Evolutionary conservation across 192 early-diverging fungal genomes (phyloP).

Genomic region (Backusella morwellensis): DNA sequence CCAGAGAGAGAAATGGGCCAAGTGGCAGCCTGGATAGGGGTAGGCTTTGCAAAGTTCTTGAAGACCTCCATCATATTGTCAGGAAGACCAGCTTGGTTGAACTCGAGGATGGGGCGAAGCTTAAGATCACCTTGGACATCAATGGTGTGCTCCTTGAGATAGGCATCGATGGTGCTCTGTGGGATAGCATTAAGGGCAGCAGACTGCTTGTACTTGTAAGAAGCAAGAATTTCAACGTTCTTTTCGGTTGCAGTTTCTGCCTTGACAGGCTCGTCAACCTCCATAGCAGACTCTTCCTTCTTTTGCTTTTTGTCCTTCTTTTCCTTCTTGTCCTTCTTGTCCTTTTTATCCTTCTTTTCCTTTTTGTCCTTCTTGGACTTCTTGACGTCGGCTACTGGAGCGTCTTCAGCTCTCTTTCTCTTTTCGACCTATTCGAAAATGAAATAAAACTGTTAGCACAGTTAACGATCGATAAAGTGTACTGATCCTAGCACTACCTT

Average conservation of each 20-base stretch:
- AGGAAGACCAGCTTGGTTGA: slow-evolving; percentile 71
- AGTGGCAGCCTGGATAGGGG: slow-evolving; percentile 89
- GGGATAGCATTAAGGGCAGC: slow-evolving; percentile 18
- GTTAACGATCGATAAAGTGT: not conserved
- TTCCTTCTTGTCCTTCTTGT: slow-evolving; percentile 21
- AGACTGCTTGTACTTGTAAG: slow-evolving; percentile 25
- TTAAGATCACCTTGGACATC: slow-evolving; percentile 51
- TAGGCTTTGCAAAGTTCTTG: slow-evolving; percentile 78
- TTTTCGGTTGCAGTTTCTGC: not conserved
- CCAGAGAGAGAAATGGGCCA: slow-evolving; percentile 86
- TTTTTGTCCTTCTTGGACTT: slow-evolving; percentile 40
- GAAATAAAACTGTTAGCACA: not conserved
- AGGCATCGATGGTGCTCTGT: slow-evolving; percentile 36
- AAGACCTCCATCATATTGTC: slow-evolving; percentile 60
- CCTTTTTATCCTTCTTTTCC: slow-evolving; percentile 33
- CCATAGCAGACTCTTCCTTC: slow-evolving; percentile 12
- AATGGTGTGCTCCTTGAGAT: slow-evolving; percentile 46
- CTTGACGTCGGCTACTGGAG: slow-evolving; percentile 25
- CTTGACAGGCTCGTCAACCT: slow-evolving; percentile 4
- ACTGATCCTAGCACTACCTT: slow-evolving; percentile 1
- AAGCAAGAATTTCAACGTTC: slow-evolving; percentile 13
- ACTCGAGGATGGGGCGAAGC: slow-evolving; percentile 69
- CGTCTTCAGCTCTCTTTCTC: slow-evolving; percentile 30
- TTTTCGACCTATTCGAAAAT: slow-evolving; percentile 17
- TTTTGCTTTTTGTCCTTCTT: slow-evolving; percentile 24